Evolutionary conservation across 2,329 filamentous ascomycete species (phyloP), one percentile per base, ranked within the genome.

Genomic region (Pseudogymnoascus sp.): DNA sequence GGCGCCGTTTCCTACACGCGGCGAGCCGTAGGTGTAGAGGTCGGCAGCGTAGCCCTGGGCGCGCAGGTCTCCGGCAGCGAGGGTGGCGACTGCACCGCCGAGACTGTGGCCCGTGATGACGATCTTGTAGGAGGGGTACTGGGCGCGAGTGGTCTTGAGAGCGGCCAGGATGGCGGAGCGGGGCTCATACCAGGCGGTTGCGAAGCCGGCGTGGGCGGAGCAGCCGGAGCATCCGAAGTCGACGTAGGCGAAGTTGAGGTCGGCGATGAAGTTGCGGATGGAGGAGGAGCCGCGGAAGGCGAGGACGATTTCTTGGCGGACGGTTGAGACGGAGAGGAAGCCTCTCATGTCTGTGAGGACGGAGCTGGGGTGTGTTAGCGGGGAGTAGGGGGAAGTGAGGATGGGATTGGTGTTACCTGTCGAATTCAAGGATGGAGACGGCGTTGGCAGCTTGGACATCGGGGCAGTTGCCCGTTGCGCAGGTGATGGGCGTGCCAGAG

Each of bases 41-140:
- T 87, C 84, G 60, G 78, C 73, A 1, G 74, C 66, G 64, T 75
- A 74, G 44, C 81, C 83, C 8, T 71, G 69, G 5, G 72, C 72
- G 56, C 85, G 80, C 18, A 89, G 74, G 67, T 83, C 78, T 0
- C 80, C 83, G 0, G 79, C 83, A 0, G 79, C 86, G 4, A 91
- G 72, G 5, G 81, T 84, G 40, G 82, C 84, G 1, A 90, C 76
- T 5, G 86, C 86, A 25, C 78, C 88, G 59, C 88, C 88, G 3
- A 91, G 82, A 8, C 84, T 88, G 76, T 90, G 87, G 37, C 88
- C 88, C 0, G 85, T 85, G n/a, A 80, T 73, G 16, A 87, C 71
- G 70, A 89, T 70, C 53, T 72, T 72, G 76, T 81, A 87, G 59
- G 65, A 66, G 0, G 85, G 83, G 74, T 84, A 74, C 28, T 76